Base-by-base conservation (phyloP, 1,284 basidiomycete genomes). In the Ganoderma lucidum region DNA sequence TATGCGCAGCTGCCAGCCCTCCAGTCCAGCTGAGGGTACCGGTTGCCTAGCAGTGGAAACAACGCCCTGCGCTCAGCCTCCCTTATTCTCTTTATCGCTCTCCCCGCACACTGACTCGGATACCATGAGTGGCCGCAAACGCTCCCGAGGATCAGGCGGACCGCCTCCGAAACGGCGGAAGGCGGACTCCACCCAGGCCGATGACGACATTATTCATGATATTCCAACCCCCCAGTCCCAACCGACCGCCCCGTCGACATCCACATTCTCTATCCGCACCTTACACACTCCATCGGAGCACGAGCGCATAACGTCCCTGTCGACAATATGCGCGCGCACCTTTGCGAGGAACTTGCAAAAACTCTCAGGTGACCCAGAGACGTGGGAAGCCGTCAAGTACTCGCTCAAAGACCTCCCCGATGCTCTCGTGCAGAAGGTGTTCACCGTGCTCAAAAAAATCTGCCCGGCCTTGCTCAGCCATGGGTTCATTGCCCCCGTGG, bases 401-500 rank as follows among this genome's bases (percentile, higher is more conserved):
- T 81, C 81, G 74, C 77, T 92, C n/a, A 81, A 82, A 65, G 73
- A 74, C 1, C 76, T 91, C 12, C 90, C 90, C 0, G 88, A 91
- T 58, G n/a, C 77, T 4, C 70, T 90, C 3, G 78, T 87, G 12
- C 83, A 86, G 48, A 84, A 79, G 67, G 64, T 92, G 15, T 88
- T 90, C 70, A 76, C 83, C 6, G 83, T 85, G 76, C 78, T 92
- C 39, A 83, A 81, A 66, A 75, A 80, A 1, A 78, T 82, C 9
- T 86, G 84, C 73, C 88, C 91, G 5, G 83, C 82, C 2, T 79
- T 85, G 63, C 80, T 92, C 42, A 83, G 79, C 17, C 84, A 88
- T 72, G 85, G 84, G 17, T 80, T 91, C 19, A 88, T 92, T 42
- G 81, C 83, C 48, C 81, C 88, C 71, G 90, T 90, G 75, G 68